Conservation (phyloP, 2,329 filamentous ascomycete genomes). For the Aspergillus pseudoglaucus region DNA sequence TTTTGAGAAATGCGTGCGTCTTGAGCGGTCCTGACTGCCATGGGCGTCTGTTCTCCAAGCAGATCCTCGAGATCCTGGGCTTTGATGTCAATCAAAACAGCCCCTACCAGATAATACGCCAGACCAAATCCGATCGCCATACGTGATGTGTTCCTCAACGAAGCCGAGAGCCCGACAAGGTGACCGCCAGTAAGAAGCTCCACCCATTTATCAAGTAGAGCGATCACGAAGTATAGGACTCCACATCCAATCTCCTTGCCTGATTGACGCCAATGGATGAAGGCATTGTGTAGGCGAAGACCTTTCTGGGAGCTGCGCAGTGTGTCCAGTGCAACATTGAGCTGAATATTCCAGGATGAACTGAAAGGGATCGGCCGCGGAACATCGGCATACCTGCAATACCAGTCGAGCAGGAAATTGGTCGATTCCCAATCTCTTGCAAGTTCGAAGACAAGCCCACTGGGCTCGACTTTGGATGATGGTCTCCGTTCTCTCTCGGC, state of each 20-base stretch:
- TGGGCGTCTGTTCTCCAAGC: slow-evolving; percentile 37
- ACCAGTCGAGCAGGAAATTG: slow-evolving; percentile 50
- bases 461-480: slow-evolving; percentile 38
- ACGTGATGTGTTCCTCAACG: slow-evolving; percentile 32
- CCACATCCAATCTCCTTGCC: slow-evolving; percentile 50
- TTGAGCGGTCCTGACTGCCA: slow-evolving; percentile 35
- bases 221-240: slow-evolving; percentile 49
- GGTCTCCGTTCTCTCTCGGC: slow-evolving; percentile 39
- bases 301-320: slow-evolving; percentile 50
- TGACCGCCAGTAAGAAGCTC: slow-evolving; percentile 42
- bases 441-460: slow-evolving; percentile 45
- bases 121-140: slow-evolving; percentile 50
- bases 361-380: slow-evolving; percentile 49
- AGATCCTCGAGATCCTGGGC: slow-evolving; percentile 45
- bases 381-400: slow-evolving; percentile 43
- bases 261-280: slow-evolving; percentile 54
- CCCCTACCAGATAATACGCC: slow-evolving; percentile 52
- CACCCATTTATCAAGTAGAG: slow-evolving; percentile 52
- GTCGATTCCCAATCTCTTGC: slow-evolving; percentile 48
- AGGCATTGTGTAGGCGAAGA: slow-evolving; percentile 50
- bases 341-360: slow-evolving; percentile 53
- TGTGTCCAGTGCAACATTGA: slow-evolving; percentile 48
- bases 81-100: slow-evolving; percentile 51
- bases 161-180: slow-evolving; percentile 33
- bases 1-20: slow-evolving; percentile 42